Conservation (phyloP, 208 protist species). For the Angomonas ambiguus region DNA sequence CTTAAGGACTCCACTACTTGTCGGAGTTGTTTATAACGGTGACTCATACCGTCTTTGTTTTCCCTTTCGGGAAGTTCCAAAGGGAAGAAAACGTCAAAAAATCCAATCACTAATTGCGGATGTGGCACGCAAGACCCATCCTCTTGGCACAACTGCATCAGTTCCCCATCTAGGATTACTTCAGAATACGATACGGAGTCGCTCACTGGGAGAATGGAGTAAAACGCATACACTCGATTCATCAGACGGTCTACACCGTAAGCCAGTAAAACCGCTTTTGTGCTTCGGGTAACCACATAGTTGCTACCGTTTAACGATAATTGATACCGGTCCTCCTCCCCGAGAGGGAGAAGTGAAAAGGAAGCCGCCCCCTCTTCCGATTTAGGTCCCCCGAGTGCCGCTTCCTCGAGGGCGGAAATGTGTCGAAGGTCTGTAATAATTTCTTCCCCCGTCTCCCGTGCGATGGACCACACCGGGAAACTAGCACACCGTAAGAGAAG, state of each 20-base stretch:
- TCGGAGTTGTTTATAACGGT: slow-evolving; percentile 33
- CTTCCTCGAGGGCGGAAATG: too few relatives aligned
- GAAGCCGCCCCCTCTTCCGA: too few relatives aligned
- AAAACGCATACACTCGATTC: slow-evolving; percentile 37
- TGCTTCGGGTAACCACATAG: not conserved
- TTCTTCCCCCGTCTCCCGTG: not conserved
- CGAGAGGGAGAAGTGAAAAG: too few relatives aligned
- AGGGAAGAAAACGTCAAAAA: slow-evolving; percentile 53
- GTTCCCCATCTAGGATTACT: slow-evolving; percentile 53
- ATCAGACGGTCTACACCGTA: slow-evolving; percentile 59
- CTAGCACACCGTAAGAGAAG: slow-evolving; percentile 19
- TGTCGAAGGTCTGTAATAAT: not conserved
- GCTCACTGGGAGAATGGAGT: slow-evolving; percentile 22
- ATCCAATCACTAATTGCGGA: slow-evolving; percentile 29
- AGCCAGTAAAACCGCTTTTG: slow-evolving; percentile 1
- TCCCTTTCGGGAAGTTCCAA: too few relatives aligned
- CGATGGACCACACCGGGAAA: slow-evolving; percentile 28
- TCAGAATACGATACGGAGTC: slow-evolving; percentile 16
- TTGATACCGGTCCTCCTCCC: too few relatives aligned
- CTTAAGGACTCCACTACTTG: too few relatives aligned
- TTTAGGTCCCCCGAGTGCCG: too few relatives aligned
- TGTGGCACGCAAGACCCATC: not conserved
- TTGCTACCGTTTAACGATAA: not conserved
- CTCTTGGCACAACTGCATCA: slow-evolving; percentile 29
- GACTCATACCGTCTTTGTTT: slow-evolving; percentile 25